Base-by-base conservation (phyloP, 1,284 basidiomycete species). In the Thelephora terrestris region DNA sequence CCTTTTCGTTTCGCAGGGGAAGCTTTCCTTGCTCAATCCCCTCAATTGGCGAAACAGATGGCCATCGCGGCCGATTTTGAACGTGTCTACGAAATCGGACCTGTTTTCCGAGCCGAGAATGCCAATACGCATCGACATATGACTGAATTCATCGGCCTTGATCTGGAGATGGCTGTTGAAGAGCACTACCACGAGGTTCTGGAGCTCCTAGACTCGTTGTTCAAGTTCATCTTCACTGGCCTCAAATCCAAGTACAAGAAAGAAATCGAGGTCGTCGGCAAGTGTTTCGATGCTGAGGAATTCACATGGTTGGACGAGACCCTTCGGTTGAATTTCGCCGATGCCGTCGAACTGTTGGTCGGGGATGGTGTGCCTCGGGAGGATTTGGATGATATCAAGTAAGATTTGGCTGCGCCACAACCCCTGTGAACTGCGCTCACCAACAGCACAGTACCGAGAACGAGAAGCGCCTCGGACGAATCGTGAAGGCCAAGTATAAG, bases 41-140 rank as follows among this genome's bases (percentile, higher is more conserved):
- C 96, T 39, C 96, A 99, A 66, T 75, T 99, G 14, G 91, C 91
- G 45, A 99, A 99, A 69, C 96, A 99, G 69, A 99, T 99, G 96
- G 91, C 90, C 52, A 99, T 99, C 58, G 91, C 95, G 32, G 92
- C 92, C 52, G 96, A 99, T 71, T 94, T 99, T 65, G 95, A 96
- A 63, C 79, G 91, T 39, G 96, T 99, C 4, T 99, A 95, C 68
- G 96, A 99, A 69, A 93, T 99, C 54, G 95, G 85, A 0, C 82
- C 83, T 50, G 93, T 98, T 45, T 99, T 99, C 75, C 90, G 95
- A 55, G 95, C 95, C n/a, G 95, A 99, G 67, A 83, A 98, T 67
- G 89, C 93, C 38, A 95, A 96, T 68, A 98, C 95, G 4, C 91
- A 97, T 65, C 85, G 96, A 47, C 96, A 99, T 72, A 78, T 99